A percentile compares a stretch with the other conserved stretches of the same genome.
phyloP scores from a whole-genome alignment of 1,284 basidiomycete genomes.

The Stygiomarasmius scandens region DNA sequence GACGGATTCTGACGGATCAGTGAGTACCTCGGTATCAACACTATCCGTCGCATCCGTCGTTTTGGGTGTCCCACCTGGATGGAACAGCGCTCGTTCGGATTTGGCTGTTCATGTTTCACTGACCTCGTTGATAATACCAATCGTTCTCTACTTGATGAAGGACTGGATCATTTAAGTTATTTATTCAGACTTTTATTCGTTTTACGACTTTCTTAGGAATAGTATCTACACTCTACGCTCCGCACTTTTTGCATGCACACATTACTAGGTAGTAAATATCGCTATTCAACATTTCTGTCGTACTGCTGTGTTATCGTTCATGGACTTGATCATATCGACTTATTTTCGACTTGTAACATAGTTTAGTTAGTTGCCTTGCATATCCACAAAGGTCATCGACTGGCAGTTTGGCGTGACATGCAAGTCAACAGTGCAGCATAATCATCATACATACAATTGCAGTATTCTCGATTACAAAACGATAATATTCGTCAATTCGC shows the following conservation, averaged over 20 bases:
- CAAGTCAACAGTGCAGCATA: too few relatives aligned
- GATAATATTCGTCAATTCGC: too few relatives aligned
- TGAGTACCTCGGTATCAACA: constrained; percentile 48
- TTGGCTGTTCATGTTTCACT: not conserved
- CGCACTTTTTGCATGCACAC: not conserved
- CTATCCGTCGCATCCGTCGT: constrained; percentile 40
- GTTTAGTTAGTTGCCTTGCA: too few relatives aligned
- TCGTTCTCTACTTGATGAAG: constrained; percentile 1
- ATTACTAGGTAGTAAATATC: too few relatives aligned
- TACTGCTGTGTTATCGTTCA: constrained; percentile 2
- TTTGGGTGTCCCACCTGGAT: constrained; percentile 55
- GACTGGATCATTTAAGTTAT: not conserved
- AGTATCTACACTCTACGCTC: too few relatives aligned
- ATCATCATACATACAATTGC: too few relatives aligned
- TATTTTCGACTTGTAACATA: too few relatives aligned
- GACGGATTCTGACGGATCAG: constrained; percentile 46
- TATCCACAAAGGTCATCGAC: too few relatives aligned
- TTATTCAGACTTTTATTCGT: too few relatives aligned
- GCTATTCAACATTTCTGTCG: not conserved
- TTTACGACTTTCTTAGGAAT: too few relatives aligned
- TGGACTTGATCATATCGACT: not conserved
- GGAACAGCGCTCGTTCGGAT: constrained; percentile 25
- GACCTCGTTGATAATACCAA: not conserved
- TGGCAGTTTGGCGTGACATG: too few relatives aligned
- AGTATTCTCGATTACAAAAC: too few relatives aligned